Evolutionary conservation across 768 basidiomycete species (phyloP), one percentile per base, ranked within the genome.

Genomic region (Russula dissimulans): DNA sequence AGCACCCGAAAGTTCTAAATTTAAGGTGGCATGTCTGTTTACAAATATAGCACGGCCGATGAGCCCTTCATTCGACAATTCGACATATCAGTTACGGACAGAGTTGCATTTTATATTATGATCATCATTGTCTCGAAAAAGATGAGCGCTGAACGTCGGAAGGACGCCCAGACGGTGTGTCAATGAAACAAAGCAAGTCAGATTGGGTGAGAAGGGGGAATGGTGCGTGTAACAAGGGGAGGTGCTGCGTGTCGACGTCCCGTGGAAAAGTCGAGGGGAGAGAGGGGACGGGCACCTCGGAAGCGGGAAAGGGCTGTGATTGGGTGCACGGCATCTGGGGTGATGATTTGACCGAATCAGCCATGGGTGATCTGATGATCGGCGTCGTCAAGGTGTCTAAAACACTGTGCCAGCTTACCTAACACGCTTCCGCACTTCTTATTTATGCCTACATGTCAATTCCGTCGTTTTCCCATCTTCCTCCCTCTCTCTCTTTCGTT

Each of bases 391-490:
- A 63, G 65, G 29, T 26, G 22, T 26, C 22, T 26, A 26, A 26
- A 26, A 26, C 22, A 26, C 22, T 26, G 22, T 26, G 22, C 22
- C 22, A 26, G 22, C 22, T 26, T 26, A 26, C 22, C 22, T 26
- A 26, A 26, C 22, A 39, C 38, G 8, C 6, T 10, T 1, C 32
- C 17, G 5, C 32, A 17, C 14, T 65, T 65, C 68, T 68, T 66
- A 67, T 65, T 56, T 56, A 56, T 64, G 31, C 22, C 4, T 42
- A 8, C 18, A 29, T n/a, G 6, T 1, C 26, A 49, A 49, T 1
- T 51, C 41, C 47, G 11, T 26, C 32, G 66, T 66, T 68, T 65
- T 67, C 64, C 63, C 66, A 68, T 68, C 65, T 66, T 68, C 63
- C 65, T 22, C 31, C 31, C 29, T 6, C 31, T 1, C 68, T 64